Evolutionary conservation across 2,329 filamentous ascomycete species (phyloP), one percentile per base, ranked within the genome.

Genomic region (Xylariaceae sp.): DNA sequence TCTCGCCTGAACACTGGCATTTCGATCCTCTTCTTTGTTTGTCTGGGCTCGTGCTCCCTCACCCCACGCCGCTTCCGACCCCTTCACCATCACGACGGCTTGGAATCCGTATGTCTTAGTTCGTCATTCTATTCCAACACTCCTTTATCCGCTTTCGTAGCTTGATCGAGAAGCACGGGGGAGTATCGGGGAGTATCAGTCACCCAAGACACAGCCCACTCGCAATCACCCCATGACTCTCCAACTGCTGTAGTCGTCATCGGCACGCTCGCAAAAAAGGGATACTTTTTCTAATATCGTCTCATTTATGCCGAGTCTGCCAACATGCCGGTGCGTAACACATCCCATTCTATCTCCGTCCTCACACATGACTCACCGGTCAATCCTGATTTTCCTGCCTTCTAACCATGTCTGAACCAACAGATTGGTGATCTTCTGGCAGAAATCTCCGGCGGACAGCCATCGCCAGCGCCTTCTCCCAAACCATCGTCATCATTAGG

Each of bases 341-440:
- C 41, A 39, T 28, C 22, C 22, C 7, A 28, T 28, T 7, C 22
- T 28, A 28, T 28, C 7, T 28, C 22, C 22, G 22, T 7, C 22
- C 22, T 28, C 4, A 28, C 22, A 4, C 4, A 28, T 38, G 4
- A 38, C 4, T 16, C 16, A 38, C 10, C 34, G 34, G 13, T 38
- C 5, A 38, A 14, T 38, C 16, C 34, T 38, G 13, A 31, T 40
- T 33, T 45, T 6, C 39, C 47, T n/a, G 47, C 22, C n/a, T 38
- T 60, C 53, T 53, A 59, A 60, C 61, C 49, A 53, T 51, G 42
- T 17, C 18, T 51, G 47, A 45, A 51, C 51, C 40, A 55, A 41
- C 53, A 80, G 77, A 82, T 83, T 60, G 70, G 75, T 55, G 79
- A 83, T 57, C 71, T 83, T n/a, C 74, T 83, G 33, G 83, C 81